Evolutionary conservation across 2,329 filamentous ascomycete species (phyloP).

Genomic region (Fusarium metavorans): DNA sequence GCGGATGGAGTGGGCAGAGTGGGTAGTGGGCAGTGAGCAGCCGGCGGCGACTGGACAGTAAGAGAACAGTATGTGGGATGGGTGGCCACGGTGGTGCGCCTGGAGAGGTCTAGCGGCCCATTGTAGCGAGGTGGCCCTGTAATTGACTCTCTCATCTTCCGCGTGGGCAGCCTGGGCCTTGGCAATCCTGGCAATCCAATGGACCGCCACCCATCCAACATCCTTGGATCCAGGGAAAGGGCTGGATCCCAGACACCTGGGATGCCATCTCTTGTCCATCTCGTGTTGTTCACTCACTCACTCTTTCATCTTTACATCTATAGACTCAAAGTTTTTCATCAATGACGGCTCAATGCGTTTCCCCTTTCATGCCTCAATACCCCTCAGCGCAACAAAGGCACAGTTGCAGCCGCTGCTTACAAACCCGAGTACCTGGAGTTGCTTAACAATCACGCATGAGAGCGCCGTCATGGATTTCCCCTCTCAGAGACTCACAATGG

Average conservation of each 20-base stretch:
- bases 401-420: slow-evolving; percentile 17
- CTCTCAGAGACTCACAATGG: slow-evolving; percentile 5
- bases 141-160: slow-evolving; percentile 1
- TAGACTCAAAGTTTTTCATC: background rate
- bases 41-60: slow-evolving; percentile 25
- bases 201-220: background rate
- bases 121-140: slow-evolving; percentile 11
- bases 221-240: background rate
- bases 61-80: slow-evolving; percentile 2
- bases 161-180: slow-evolving; percentile 19
- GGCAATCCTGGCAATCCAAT: background rate
- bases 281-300: slow-evolving; percentile 3
- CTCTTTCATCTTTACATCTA: background rate
- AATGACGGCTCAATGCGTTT: background rate
- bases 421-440: slow-evolving; percentile 15
- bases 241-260: background rate
- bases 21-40: slow-evolving; percentile 39
- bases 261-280: slow-evolving; percentile 2
- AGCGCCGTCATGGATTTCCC: slow-evolving; percentile 37
- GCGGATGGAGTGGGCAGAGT: slow-evolving; percentile 26
- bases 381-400: background rate
- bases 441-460: slow-evolving; percentile 44
- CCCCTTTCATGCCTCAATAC: slow-evolving; percentile 7
- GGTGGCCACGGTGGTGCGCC: slow-evolving; percentile 11
- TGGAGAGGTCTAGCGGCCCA: slow-evolving; percentile 19